phyloP scores from a whole-genome alignment of 2,329 filamentous ascomycete species.

The Fusarium fujikuroi region DNA sequence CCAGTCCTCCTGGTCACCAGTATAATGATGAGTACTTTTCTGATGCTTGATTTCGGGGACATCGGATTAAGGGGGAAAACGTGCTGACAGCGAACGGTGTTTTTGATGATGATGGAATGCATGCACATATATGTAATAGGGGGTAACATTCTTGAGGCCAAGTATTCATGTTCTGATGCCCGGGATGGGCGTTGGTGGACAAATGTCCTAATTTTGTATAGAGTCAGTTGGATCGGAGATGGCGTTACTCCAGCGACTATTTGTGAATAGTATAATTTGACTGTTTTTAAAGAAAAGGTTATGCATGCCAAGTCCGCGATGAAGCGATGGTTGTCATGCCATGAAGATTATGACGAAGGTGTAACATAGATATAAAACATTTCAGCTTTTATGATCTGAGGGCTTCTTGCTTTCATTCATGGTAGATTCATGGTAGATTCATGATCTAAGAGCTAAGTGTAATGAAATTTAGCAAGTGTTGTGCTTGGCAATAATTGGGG shows the following conservation, averaged over 20 bases:
- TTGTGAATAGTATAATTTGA: conserved; percentile 38
- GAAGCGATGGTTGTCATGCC: background rate
- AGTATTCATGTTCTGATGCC: conserved; percentile 36
- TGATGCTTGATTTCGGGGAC: conserved; percentile 54
- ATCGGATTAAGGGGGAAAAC: conserved; percentile 23
- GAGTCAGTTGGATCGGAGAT: conserved; percentile 37
- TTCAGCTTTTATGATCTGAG: background rate
- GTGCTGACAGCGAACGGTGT: conserved; percentile 37
- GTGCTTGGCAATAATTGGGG: background rate
- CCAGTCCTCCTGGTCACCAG: conserved; percentile 55
- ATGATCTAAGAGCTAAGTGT: background rate
- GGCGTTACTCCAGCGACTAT: conserved; percentile 34
- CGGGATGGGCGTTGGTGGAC: conserved; percentile 15
- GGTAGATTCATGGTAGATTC: no score
- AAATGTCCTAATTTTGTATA: conserved; percentile 37
- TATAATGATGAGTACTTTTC: conserved; percentile 68
- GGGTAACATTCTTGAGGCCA: conserved; percentile 29
- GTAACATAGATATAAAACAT: background rate
- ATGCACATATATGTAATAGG: conserved; percentile 42
- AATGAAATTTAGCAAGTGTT: background rate
- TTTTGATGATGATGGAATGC: conserved; percentile 34
- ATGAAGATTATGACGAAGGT: background rate
- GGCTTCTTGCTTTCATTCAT: no score
- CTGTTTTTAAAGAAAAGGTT: background rate
- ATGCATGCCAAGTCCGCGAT: background rate